Evolutionary conservation across 225 moss, liverwort and hornwort species (phyloP).

Genomic region (Physcomitrellopsis africana): DNA sequence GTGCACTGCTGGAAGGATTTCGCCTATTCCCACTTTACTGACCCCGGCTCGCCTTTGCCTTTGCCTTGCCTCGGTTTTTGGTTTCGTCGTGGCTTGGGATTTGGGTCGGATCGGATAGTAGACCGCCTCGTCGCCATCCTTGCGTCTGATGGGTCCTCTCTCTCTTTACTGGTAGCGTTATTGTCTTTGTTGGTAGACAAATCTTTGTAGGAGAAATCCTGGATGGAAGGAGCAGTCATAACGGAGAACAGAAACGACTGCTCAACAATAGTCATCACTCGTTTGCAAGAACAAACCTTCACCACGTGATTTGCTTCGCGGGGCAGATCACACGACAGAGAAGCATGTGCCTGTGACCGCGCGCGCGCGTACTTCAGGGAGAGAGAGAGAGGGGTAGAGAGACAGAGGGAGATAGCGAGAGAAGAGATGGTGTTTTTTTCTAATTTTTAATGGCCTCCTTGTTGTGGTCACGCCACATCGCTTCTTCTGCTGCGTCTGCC

Average conservation of each 20-base stretch:
- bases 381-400: too few species aligned
- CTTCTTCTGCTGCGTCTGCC: not conserved
- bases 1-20: conserved; percentile 31
- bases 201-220: not conserved
- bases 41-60: not conserved
- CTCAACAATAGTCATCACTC: not conserved
- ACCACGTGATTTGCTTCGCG: too few species aligned
- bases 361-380: too few species aligned
- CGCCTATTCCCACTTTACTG: conserved; percentile 7
- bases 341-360: too few species aligned
- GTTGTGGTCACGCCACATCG: not conserved
- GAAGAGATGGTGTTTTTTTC: not conserved
- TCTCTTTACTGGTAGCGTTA: not conserved
- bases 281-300: not conserved
- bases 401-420: too few species aligned
- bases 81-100: not conserved
- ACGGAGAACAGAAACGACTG: not conserved
- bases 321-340: too few species aligned
- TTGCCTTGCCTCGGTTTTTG: not conserved
- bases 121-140: conserved; percentile 3
- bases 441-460: not conserved
- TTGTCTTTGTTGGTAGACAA: not conserved
- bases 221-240: conserved; percentile 15
- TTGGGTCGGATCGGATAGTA: not conserved
- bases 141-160: not conserved